These are phyloP conservation scores for Fusarium albidum DNA, from an alignment of 2,329 filamentous ascomycete genomes.

Conservation along the genomic window DNA sequence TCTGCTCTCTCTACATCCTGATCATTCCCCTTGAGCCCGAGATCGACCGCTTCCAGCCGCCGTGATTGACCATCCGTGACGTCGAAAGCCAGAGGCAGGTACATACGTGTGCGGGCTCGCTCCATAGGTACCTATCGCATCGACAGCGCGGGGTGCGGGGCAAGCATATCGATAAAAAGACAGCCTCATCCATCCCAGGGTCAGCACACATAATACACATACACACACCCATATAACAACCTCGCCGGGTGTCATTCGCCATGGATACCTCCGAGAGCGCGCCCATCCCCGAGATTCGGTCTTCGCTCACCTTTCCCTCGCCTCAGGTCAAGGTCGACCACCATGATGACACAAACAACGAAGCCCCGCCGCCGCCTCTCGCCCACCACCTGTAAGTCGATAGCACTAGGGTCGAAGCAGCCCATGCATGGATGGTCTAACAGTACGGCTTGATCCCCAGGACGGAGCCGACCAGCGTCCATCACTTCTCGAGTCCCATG, in stretches of 20 bases:
- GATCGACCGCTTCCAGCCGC: slow-evolving; percentile 2
- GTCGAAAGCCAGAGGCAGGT: too few species aligned
- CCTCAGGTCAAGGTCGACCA: slow-evolving; percentile 43
- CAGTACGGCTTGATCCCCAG: slow-evolving; percentile 39
- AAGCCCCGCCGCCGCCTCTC: slow-evolving; percentile 43
- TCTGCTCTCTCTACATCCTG: not conserved
- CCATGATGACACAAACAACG: slow-evolving; percentile 39
- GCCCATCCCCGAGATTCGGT: slow-evolving; percentile 26
- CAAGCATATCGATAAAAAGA: slow-evolving; percentile 20
- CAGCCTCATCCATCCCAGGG: not conserved
- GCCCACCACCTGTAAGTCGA: slow-evolving; percentile 53
- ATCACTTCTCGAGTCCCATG: slow-evolving; percentile 60
- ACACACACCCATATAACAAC: not conserved
- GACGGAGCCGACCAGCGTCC: slow-evolving; percentile 51
- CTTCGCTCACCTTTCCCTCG: slow-evolving; percentile 39
- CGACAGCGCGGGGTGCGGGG: slow-evolving; percentile 33
- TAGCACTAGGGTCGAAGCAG: not conserved
- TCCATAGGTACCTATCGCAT: slow-evolving; percentile 10
- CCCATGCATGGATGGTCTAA: slow-evolving; percentile 4
- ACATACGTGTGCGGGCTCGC: too few species aligned
- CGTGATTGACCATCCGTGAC: too few species aligned
- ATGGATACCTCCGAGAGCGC: slow-evolving; percentile 36
- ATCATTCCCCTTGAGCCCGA: not conserved
- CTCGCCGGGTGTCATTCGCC: slow-evolving; percentile 4
- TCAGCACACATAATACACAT: not conserved